Evolutionary conservation across 352 stramenopile genomes (phyloP), one percentile per base, ranked within the genome.

Genomic region (Pythium biforme): DNA sequence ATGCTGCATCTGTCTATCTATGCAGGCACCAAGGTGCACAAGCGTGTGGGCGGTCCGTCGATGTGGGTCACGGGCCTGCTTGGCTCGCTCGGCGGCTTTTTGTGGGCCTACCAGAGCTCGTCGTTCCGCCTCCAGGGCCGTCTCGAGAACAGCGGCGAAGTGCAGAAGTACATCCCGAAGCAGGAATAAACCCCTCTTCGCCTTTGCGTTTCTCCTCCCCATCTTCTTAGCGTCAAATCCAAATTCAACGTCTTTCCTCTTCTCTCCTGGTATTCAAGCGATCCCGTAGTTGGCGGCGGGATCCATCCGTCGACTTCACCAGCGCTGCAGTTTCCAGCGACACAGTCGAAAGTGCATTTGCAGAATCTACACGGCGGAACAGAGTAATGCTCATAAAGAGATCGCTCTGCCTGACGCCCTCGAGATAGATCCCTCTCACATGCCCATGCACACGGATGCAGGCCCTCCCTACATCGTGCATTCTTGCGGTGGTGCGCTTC

Each of bases 61-160:
- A 91, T 89, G 79, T 79, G 80, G 54, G 82, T 89, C 25, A 94
- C 81, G 25, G 85, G 85, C 26, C 14, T 92, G 17, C 65, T 94
- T 20, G 85, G 85, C 69, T 89, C 79, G 31, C 63, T 92, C 41
- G 85, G 82, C 45, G 85, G 83, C 59, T 90, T 88, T 61, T 41
- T 94, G 66, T 89, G 75, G 76, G 81, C 85, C 27, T 94, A 83
- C 69, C 83, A 94, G 76, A 92, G 81, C 74, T 92, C 82, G 60
- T 85, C 74, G 27, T 87, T 90, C 67, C 80, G 82, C 66, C 79
- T 94, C 46, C 80, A 92, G 70, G 83, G 86, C 43, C 91, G 79
- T 74, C 73, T 81, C 55, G 60, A 70, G 23, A 92, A 90, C 68
- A 59, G 56, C 41, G 65, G 72, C 43, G 79, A 90, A 57, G 81